phyloP scores from a whole-genome alignment of 1,284 basidiomycete genomes.

The Wallemia ichthyophaga region DNA sequence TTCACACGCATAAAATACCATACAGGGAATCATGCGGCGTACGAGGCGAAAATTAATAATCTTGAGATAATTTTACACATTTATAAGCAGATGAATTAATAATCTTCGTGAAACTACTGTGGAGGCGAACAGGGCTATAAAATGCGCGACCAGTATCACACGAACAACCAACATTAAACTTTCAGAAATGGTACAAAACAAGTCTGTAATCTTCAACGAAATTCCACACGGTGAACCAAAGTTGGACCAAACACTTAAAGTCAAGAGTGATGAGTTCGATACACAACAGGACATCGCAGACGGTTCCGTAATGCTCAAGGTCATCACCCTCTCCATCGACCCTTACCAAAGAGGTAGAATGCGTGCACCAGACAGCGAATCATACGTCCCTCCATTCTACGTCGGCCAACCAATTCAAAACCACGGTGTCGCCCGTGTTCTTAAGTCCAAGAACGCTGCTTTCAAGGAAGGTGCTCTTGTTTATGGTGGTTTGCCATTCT shows the following conservation, averaged over 20 bases:
- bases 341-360: neutral
- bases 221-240: neutral
- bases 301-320: neutral
- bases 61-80: too few species aligned
- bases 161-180: too few species aligned
- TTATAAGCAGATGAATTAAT: too few species aligned
- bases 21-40: too few species aligned
- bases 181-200: slow-evolving; percentile 1
- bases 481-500: neutral
- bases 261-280: neutral
- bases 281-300: neutral
- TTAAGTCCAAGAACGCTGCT: neutral
- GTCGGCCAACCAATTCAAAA: neutral
- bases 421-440: neutral
- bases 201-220: neutral
- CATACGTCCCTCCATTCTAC: neutral
- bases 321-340: neutral
- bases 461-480: neutral
- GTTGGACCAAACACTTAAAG: neutral
- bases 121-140: too few species aligned
- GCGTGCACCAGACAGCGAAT: neutral
- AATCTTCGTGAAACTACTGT: too few species aligned
- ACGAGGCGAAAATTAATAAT: too few species aligned
- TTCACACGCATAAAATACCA: too few species aligned
- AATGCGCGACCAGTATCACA: too few species aligned